These are phyloP conservation scores for Fomitopsis schrenkii DNA, from an alignment of 1,284 basidiomycete genomes.

Conservation along the genomic window DNA sequence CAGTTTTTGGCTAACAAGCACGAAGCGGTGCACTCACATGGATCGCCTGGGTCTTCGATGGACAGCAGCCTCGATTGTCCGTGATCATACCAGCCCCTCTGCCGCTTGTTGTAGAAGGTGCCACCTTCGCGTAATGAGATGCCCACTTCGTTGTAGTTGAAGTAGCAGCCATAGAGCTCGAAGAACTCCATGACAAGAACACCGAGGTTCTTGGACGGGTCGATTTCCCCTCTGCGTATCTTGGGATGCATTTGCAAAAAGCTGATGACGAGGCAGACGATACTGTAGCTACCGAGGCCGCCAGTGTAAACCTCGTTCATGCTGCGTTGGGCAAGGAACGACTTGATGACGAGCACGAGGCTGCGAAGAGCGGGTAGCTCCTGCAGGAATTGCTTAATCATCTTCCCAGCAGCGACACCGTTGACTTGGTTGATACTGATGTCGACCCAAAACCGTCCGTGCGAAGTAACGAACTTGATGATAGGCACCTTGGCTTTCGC, in stretches of 20 bases:
- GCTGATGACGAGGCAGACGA: slow-evolving; percentile 89
- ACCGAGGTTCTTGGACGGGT: slow-evolving; percentile 85
- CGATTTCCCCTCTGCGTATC: slow-evolving; percentile 84
- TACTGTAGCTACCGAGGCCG: slow-evolving; percentile 91
- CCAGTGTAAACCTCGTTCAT: slow-evolving; percentile 99
- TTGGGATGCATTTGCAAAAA: slow-evolving; percentile 98
- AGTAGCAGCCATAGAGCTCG: slow-evolving; percentile 90
- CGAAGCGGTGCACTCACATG: slow-evolving; percentile 50
- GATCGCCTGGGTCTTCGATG: slow-evolving; percentile 95
- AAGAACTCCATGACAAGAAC: slow-evolving; percentile 95
- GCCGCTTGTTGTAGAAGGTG: slow-evolving; percentile 77
- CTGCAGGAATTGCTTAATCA: slow-evolving; percentile 79
- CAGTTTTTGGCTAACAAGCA: slow-evolving; percentile 6
- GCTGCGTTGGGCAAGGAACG: slow-evolving; percentile 83
- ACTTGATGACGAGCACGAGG: slow-evolving; percentile 86
- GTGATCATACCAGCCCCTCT: slow-evolving; percentile 76
- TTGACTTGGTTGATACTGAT: slow-evolving; percentile 89
- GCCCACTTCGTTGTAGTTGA: slow-evolving; percentile 90
- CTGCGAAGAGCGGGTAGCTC: slow-evolving; percentile 75
- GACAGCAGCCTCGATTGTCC: slow-evolving; percentile 63
- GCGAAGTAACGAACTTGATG: slow-evolving; percentile 84
- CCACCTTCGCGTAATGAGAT: slow-evolving; percentile 87
- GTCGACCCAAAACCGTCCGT: slow-evolving; percentile 82
- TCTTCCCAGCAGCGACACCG: slow-evolving; percentile 77
- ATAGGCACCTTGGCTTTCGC: slow-evolving; percentile 91